Conservation (phyloP, 2,329 filamentous ascomycete species). For the Colletotrichum sublineola region DNA sequence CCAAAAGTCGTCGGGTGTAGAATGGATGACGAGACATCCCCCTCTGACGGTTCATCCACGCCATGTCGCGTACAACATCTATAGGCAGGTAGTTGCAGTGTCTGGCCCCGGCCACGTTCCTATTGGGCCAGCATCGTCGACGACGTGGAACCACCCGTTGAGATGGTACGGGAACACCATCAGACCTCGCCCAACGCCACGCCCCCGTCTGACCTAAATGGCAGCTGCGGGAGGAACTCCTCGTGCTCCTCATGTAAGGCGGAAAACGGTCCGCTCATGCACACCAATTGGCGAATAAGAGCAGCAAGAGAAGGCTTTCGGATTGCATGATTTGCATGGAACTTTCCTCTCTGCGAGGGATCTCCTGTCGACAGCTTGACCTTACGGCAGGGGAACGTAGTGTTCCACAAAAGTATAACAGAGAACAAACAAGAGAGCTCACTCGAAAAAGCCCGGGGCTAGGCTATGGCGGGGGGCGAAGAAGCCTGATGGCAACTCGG, state of each 20-base stretch:
- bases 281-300: slow-evolving; percentile 34
- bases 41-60: slow-evolving; percentile 12
- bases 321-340: slow-evolving; percentile 31
- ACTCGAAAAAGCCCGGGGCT: not conserved
- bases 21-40: slow-evolving; percentile 8
- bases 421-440: not conserved
- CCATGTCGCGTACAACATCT: slow-evolving; percentile 33
- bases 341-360: slow-evolving; percentile 24
- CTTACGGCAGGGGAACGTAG: slow-evolving; percentile 1
- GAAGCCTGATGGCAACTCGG: not conserved
- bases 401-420: not conserved
- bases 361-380: slow-evolving; percentile 20
- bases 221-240: slow-evolving; percentile 37
- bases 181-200: slow-evolving; percentile 22
- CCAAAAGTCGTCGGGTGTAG: slow-evolving; percentile 1
- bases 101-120: slow-evolving; percentile 25
- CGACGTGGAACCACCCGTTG: slow-evolving; percentile 33
- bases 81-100: slow-evolving; percentile 9
- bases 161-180: slow-evolving; percentile 18
- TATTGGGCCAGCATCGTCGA: slow-evolving; percentile 32
- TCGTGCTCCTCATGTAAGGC: slow-evolving; percentile 41
- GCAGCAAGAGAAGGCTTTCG: slow-evolving; percentile 12
- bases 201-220: slow-evolving; percentile 32
- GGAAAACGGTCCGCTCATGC: slow-evolving; percentile 43
- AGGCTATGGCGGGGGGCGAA: not conserved